These are phyloP conservation scores for Meira miltonrushii DNA, from an alignment of 1,284 basidiomycete genomes.

Conservation along the genomic window DNA sequence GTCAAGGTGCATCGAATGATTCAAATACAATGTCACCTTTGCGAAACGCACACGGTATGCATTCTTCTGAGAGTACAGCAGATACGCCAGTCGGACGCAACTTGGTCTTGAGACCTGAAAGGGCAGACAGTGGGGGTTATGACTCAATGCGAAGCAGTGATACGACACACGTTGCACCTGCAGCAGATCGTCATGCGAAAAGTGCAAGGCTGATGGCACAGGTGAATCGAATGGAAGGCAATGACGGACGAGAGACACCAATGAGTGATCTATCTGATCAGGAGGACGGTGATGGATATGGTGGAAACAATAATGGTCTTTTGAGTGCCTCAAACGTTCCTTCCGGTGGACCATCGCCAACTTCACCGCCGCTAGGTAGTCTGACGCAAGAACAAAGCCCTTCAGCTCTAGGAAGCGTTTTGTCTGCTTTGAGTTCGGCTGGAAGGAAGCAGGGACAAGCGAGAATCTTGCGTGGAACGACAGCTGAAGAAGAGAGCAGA, in stretches of 20 bases:
- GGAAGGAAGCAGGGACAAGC: conserved; percentile 42
- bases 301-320: not conserved
- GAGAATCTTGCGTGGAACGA: conserved; percentile 45
- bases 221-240: conserved; percentile 19
- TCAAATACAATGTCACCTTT: not conserved
- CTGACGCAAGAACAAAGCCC: conserved; percentile 35
- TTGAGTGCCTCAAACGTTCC: not conserved
- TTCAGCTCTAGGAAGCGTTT: conserved; percentile 38
- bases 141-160: not conserved
- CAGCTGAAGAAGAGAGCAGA: conserved; percentile 39
- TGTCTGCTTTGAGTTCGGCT: conserved; percentile 39
- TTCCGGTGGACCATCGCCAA: not conserved
- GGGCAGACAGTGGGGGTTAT: not conserved
- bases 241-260: conserved; percentile 13
- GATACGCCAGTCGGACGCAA: not conserved
- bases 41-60: not conserved
- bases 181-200: conserved; percentile 25
- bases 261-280: conserved; percentile 18
- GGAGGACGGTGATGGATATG: conserved; percentile 31
- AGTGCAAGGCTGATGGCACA: conserved; percentile 35
- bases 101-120: not conserved
- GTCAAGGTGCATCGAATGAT: not conserved
- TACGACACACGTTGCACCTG: not conserved
- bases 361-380: conserved; percentile 34
- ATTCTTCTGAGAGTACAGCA: not conserved